Evolutionary conservation across 129 eudicot species (phyloP), one percentile per base, ranked within the genome.

Genomic region (Solidago caesia): DNA sequence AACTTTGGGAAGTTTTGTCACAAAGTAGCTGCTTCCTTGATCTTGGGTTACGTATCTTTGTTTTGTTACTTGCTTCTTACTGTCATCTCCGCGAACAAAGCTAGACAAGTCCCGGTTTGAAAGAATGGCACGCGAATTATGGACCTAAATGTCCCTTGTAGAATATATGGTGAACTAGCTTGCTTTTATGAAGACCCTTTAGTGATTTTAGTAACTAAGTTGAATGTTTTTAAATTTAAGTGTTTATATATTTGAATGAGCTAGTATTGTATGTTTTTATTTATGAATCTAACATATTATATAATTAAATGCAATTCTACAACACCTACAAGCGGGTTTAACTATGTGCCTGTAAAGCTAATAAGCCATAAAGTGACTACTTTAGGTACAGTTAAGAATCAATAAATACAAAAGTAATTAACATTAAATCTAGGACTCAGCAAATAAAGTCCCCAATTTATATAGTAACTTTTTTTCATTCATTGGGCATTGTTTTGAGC

Each of bases 1-100:
- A 69, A 84, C 6, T 75, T 85, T 9, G 79, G 68, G 33, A 81
- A 74, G 11, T 88, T 83, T 73, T 88, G 95, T 56, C 75, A 81
- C 60, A 81, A 81, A 62, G 70, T 61, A 3, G 21, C 55, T 2
- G 44, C 71, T n/a, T 67, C 90, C 1, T 56, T 85, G 44, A 9
- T 68, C 46, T 77, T 86, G 53, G 80, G 86, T 15, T 79, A 72
- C 70, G 13, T 81, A 1, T 14, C 75, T 5, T 5, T 76, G 49
- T 3, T 76, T 5, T 64, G 75, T 61, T 85, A 77, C 58, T 53
- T 85, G 48, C 25, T 70, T 52, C 86, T 88, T 21, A 72, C 85
- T 2, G 12, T 88, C 53, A 61, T 85, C 51, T 83, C 90, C 0
- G 90, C 90, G 1, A 66, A 81, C 64, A 80, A 74, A 53, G 83